phyloP scores from a whole-genome alignment of 257 asterid genomes.

The Cynanchum wilfordii region DNA sequence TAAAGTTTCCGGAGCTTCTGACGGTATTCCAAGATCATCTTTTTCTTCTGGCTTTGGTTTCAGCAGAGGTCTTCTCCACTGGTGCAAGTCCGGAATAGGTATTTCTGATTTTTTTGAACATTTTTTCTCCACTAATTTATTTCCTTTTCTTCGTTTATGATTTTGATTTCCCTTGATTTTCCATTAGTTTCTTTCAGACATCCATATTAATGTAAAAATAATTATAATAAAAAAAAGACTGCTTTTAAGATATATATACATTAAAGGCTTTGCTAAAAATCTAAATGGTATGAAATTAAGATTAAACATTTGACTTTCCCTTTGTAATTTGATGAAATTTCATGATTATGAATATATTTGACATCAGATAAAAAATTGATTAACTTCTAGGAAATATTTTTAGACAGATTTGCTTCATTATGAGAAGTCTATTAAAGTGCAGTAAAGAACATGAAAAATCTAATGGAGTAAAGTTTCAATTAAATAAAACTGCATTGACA shows the following conservation, averaged over 20 bases:
- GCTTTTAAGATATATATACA: background rate
- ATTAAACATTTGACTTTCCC: conserved; percentile 22
- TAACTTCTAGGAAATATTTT: background rate
- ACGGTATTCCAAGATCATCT: conserved; percentile 13
- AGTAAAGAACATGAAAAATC: background rate
- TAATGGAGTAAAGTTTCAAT: background rate
- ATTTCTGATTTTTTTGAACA: too few relatives aligned
- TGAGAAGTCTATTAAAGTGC: background rate
- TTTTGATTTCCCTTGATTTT: background rate
- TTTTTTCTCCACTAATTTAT: background rate
- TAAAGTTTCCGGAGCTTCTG: conserved; percentile 15
- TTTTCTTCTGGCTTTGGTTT: conserved; percentile 23
- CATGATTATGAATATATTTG: background rate
- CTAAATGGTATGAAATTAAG: conserved; percentile 27
- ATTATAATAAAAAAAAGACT: too few relatives aligned
- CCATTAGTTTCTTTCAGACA: background rate
- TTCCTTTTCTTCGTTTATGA: background rate
- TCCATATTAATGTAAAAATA: background rate
- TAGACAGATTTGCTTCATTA: background rate
- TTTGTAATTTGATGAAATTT: background rate
- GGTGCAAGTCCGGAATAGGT: conserved; percentile 54
- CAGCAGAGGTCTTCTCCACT: conserved; percentile 26
- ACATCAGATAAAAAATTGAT: background rate
- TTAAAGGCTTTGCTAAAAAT: background rate
- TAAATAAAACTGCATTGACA: too few relatives aligned